Base-by-base conservation (phyloP, 2,329 filamentous ascomycete genomes). In the Cercospora sp. region DNA sequence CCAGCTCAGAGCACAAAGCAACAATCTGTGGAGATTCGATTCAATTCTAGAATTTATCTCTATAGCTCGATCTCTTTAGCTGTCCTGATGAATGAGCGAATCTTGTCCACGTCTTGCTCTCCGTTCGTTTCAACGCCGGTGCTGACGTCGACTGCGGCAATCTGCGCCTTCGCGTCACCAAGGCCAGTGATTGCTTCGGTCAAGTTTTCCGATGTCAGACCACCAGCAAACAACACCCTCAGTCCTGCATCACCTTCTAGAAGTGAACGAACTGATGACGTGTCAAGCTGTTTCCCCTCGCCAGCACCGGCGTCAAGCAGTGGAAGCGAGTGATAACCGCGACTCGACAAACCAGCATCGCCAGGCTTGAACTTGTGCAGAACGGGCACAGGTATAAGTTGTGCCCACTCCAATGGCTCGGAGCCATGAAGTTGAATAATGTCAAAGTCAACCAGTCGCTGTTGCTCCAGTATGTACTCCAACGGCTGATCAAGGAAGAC, bases 401-500 rank as follows among this genome's bases (percentile, higher is more conserved):
- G 87, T 1, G 94, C 90, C 94, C 94, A 99, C 78, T 99, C 95
- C 3, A 97, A 76, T 2, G 95, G 94, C 78, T 99, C 96, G 58
- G 90, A 86, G 8, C 95, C 96, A 77, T 99, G 95, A 2, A 99
- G 86, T 77, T 99, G 95, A 6, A 99, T 92, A 63, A 97, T 82
- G 77, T 99, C 95, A 53, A 99, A 87, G 57, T 86, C 84, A 72
- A 97, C 89, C 12, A 89, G 83, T 71, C 87, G 87, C 74, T 96
- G 91, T 78, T 94, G 88, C 70, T 89, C 86, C 61, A 98, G 83
- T 6, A 99, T 85, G 73, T 97, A 93, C 39, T 88, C 87, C 9
- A 99, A 84, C 0, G 94, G 88, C 77, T 98, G 94, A 78, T 97
- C 91, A 75, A 92, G 90, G 82, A 99, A 99, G 2, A 99, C 94